Evolutionary conservation across 768 basidiomycete species (phyloP).

Genomic region (Aureoboletus auriporus): DNA sequence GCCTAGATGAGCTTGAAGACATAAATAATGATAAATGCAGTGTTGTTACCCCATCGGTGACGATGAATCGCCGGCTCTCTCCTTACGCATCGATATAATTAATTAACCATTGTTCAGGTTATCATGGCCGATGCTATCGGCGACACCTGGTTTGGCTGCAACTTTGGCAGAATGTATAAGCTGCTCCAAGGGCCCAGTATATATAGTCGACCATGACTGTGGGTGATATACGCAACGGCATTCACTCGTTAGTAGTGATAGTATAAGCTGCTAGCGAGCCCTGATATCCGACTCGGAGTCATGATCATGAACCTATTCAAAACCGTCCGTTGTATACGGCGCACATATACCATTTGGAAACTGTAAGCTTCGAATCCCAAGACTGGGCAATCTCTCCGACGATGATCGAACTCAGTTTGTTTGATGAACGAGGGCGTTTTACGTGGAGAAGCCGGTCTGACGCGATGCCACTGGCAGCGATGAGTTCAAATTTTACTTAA

Average conservation of each 20-base stretch:
- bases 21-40: not conserved
- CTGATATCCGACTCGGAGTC: not conserved
- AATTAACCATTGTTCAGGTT: constrained; percentile 7
- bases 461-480: constrained; percentile 1
- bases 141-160: not conserved
- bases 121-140: constrained; percentile 19
- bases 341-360: constrained; percentile 12
- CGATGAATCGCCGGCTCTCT: constrained; percentile 1
- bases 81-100: not conserved
- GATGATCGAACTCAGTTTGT: constrained; percentile 11
- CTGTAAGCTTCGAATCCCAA: constrained; percentile 5
- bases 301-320: constrained; percentile 6
- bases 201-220: not conserved
- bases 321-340: constrained; percentile 13
- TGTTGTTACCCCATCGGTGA: not conserved
- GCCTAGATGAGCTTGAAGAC: not conserved
- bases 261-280: too few species aligned
- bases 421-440: constrained; percentile 7
- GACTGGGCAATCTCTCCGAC: constrained; percentile 4
- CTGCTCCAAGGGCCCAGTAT: not conserved
- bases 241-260: not conserved
- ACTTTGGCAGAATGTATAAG: constrained; percentile 1
- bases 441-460: constrained; percentile 20
- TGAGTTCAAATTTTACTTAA: not conserved
- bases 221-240: not conserved